phyloP scores from a whole-genome alignment of 768 basidiomycete genomes.

The Kwoniella sp. region DNA sequence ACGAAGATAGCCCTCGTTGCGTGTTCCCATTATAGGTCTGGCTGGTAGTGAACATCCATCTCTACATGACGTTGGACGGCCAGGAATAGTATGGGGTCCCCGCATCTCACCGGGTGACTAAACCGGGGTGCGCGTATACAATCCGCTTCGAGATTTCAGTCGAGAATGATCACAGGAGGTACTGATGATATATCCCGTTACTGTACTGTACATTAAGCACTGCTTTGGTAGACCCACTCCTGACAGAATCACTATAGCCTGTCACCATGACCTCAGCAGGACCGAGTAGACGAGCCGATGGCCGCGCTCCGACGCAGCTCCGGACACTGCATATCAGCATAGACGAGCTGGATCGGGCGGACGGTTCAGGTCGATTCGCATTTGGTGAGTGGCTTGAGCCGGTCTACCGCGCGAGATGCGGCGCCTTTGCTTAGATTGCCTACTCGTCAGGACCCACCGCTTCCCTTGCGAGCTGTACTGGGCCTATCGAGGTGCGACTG shows the following conservation, averaged over 20 bases:
- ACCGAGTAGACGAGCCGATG: conserved; percentile 29
- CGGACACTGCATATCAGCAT: conserved; percentile 38
- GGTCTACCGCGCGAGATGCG: background rate
- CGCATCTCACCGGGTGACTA: too few species aligned
- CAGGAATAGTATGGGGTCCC: background rate
- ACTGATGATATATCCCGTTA: too few species aligned
- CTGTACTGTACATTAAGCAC: too few species aligned
- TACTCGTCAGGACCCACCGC: conserved; percentile 44
- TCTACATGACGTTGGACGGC: background rate
- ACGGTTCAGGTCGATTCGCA: conserved; percentile 51
- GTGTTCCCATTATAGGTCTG: background rate
- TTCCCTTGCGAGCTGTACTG: conserved; percentile 49
- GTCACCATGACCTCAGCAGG: conserved; percentile 4
- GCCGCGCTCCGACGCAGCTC: conserved; percentile 29
- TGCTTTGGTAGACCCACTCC: background rate
- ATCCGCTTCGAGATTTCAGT: too few species aligned
- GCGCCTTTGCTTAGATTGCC: background rate
- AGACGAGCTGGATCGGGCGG: conserved; percentile 49
- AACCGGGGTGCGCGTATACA: too few species aligned
- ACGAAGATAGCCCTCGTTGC: background rate
- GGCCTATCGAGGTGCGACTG: conserved; percentile 52
- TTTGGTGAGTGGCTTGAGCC: conserved; percentile 49
- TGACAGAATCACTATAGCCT: background rate
- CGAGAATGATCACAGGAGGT: too few species aligned
- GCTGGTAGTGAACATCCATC: background rate